These are phyloP conservation scores for Metschnikowia aberdeeniae DNA, from an alignment of 805 yeast genomes.

Conservation along the genomic window DNA sequence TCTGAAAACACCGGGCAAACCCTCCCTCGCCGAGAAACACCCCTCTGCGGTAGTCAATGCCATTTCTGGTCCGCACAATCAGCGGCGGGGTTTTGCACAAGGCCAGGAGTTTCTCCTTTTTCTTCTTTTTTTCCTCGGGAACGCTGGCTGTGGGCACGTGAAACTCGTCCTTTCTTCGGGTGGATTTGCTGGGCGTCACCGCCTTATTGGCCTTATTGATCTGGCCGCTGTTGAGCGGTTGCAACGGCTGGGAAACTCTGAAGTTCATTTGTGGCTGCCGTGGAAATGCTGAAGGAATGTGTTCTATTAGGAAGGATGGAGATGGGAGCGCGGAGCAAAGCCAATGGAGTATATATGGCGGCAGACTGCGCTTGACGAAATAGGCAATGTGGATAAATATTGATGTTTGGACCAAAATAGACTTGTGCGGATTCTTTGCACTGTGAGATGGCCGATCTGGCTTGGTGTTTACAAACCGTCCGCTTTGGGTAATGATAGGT, in stretches of 20 bases:
- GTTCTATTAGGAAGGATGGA: not conserved
- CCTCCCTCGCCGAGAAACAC: conserved; percentile 96
- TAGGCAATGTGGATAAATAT: conserved; percentile 8
- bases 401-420: conserved; percentile 17
- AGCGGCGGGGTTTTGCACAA: conserved; percentile 97
- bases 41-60: conserved; percentile 88
- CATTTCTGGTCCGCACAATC: conserved; percentile 78
- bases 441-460: conserved; percentile 4
- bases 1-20: conserved; percentile 96
- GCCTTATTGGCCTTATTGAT: conserved; percentile 41
- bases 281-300: not conserved
- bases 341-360: conserved; percentile 3
- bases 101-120: conserved; percentile 84
- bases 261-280: conserved; percentile 11
- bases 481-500: conserved; percentile 14
- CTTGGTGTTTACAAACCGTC: conserved; percentile 18
- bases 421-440: conserved; percentile 8
- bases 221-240: conserved; percentile 51
- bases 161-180: conserved; percentile 22
- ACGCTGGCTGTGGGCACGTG: not conserved
- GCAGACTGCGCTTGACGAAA: conserved; percentile 1
- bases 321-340: conserved; percentile 2
- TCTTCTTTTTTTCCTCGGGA: conserved; percentile 42
- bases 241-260: conserved; percentile 44
- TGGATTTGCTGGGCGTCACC: conserved; percentile 37